Evolutionary conservation across 2,329 filamentous ascomycete genomes (phyloP).

Genomic region (Alternaria gansuensis): DNA sequence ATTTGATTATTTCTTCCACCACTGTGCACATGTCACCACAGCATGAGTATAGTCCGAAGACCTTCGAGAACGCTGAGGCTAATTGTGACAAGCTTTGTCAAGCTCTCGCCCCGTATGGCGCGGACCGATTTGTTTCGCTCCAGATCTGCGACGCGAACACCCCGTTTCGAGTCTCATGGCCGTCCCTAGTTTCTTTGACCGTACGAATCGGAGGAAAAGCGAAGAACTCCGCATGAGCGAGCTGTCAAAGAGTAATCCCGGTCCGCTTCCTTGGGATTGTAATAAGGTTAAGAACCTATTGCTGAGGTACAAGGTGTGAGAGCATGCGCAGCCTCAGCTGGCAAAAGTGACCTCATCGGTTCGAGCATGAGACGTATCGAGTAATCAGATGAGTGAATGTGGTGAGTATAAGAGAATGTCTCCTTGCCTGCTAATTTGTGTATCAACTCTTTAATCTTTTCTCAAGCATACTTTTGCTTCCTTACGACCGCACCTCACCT

Average conservation of each 20-base stretch:
- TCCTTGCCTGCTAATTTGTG: neutral
- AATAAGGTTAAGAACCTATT: neutral
- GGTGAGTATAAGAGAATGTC: neutral
- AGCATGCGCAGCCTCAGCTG: slow-evolving; percentile 9
- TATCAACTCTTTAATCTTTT: neutral
- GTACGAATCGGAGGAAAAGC: neutral
- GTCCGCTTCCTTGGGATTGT: neutral
- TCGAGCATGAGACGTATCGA: neutral
- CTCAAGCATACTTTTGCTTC: neutral
- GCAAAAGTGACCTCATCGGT: neutral
- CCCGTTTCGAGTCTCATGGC: slow-evolving; percentile 16
- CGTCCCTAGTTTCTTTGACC: slow-evolving; percentile 15
- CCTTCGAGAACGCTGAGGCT: neutral
- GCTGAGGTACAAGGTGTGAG: slow-evolving; percentile 14
- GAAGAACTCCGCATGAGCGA: neutral
- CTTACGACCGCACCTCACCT: slow-evolving; percentile 8
- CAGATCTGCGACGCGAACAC: slow-evolving; percentile 16
- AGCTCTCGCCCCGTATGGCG: neutral
- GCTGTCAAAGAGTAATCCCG: neutral
- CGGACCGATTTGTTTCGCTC: slow-evolving; percentile 18
- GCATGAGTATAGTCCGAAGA: neutral
- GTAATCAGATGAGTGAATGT: neutral
- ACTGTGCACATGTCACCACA: neutral
- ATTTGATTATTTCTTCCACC: no score
- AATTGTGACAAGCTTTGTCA: slow-evolving; percentile 10